Evolutionary conservation across 331 rosid genomes (phyloP).

Genomic region (Malus hybrid): DNA sequence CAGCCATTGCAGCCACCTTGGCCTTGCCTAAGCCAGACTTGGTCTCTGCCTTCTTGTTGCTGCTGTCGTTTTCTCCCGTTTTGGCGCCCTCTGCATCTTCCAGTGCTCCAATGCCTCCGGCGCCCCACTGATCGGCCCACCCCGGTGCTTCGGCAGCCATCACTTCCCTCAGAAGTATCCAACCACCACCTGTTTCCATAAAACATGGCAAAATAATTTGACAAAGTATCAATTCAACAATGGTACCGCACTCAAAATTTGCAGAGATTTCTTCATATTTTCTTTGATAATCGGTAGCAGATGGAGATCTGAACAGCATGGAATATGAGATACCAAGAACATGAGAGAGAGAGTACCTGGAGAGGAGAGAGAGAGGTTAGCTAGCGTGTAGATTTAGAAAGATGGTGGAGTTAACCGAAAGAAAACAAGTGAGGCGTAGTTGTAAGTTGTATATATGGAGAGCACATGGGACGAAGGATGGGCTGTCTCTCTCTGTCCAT

Average conservation of each 20-base stretch:
- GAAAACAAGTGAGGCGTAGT: not conserved
- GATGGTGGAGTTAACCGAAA: slow-evolving; percentile 14
- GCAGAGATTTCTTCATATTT: not conserved
- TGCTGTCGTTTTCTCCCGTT: slow-evolving; percentile 28
- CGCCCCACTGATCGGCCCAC: slow-evolving; percentile 99
- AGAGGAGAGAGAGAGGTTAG: not conserved
- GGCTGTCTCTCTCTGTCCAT: slow-evolving; percentile 10
- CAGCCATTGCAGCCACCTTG: slow-evolving; percentile 35
- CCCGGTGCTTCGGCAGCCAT: slow-evolving; percentile 80
- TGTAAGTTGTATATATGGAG: not conserved
- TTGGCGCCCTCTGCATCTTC: slow-evolving; percentile 45
- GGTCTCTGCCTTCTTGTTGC: slow-evolving; percentile 39
- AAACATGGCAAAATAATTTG: not conserved
- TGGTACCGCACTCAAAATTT: not conserved
- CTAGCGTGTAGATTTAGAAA: not conserved
- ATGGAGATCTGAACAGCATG: slow-evolving; percentile 3
- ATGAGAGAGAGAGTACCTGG: not conserved
- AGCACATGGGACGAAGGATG: slow-evolving; percentile 15
- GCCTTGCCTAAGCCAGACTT: slow-evolving; percentile 54
- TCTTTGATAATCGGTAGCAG: not conserved
- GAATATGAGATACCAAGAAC: not conserved
- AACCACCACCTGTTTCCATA: not conserved
- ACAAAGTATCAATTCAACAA: no score
- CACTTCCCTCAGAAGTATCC: not conserved
- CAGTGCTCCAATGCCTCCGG: slow-evolving; percentile 96